Evolutionary conservation across 2,329 filamentous ascomycete species (phyloP), one percentile per base, ranked within the genome.

Genomic region (Fusarium sp.): DNA sequence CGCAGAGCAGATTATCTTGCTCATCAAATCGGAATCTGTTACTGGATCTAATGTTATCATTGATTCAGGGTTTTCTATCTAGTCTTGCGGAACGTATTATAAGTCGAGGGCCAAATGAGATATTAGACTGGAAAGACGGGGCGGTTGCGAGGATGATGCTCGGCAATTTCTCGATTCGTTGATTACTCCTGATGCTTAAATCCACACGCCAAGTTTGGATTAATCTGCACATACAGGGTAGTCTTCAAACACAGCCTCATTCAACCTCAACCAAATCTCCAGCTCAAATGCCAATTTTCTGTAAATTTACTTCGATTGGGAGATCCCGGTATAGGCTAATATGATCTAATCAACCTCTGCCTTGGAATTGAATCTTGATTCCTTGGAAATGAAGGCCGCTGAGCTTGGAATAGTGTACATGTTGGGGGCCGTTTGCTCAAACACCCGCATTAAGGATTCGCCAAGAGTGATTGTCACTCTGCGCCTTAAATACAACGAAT

Each of bases 31-130:
- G 3, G 20, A 63, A 15, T 63, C 66, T 0, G 17, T 63, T 1
- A 68, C 66, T 6, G 64, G 66, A 28, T 15, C 66, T 1, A 68
- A 68, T 9, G 26, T 68, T 8, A 10, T 68, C 1, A 34, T 68
- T 1, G 66, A 68, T 13, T 55, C 66, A 0, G 66, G 66, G 1
- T 68, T 68, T 15, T 68, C 66, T 18, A 14, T 66, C 15, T 65
- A 17, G 11, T 0, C 6, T 17, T 4, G 8, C 15, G 4, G 11
- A 3, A 18, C 15, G 1, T 15, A 3, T 10, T 8, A 14, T 11
- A 20, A 3, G 15, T 7, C 15, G 5, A 20, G 17, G 3, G 8
- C 8, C 3, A 13, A 10, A 17, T 9, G 15, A n/a, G 14, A 28
- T 3, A 28, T 17, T 13, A 24, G 15, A n/a, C 11, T 17, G 14